Evolutionary conservation across 2,329 filamentous ascomycete species (phyloP).

Genomic region (Penicillium sp.): DNA sequence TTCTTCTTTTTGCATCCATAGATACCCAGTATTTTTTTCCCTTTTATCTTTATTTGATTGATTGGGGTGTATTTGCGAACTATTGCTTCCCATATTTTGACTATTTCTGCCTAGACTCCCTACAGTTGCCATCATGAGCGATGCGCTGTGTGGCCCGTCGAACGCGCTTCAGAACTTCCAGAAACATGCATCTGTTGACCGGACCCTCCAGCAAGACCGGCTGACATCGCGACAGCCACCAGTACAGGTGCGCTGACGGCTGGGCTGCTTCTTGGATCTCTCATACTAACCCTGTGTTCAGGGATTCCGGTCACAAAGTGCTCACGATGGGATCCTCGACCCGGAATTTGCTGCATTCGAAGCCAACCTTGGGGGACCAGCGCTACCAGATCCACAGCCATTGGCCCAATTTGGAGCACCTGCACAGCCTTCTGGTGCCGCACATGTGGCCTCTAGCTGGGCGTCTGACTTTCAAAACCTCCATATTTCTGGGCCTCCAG

Average conservation of each 20-base stretch:
- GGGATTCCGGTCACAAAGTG: constrained; percentile 61
- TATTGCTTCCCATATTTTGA: background rate
- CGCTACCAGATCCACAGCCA: constrained; percentile 40
- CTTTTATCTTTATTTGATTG: background rate
- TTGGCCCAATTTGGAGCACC: constrained; percentile 29
- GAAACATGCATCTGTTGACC: constrained; percentile 65
- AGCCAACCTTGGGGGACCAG: constrained; percentile 31
- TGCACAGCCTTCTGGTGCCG: constrained; percentile 24
- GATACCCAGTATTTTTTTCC: background rate
- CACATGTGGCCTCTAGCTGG: constrained; percentile 36
- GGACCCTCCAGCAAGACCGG: constrained; percentile 71
- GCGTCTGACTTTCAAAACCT: constrained; percentile 49
- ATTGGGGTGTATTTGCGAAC: too few relatives aligned
- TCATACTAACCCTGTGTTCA: constrained; percentile 33
- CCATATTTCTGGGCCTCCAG: constrained; percentile 39
- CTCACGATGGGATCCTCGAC: constrained; percentile 57
- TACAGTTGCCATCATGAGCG: constrained; percentile 53
- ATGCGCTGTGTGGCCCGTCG: constrained; percentile 70
- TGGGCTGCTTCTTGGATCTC: background rate
- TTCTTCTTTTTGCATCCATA: background rate
- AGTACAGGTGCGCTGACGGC: constrained; percentile 49
- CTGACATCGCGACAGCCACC: constrained; percentile 54
- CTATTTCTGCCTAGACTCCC: background rate
- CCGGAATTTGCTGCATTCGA: constrained; percentile 70
- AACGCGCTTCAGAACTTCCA: constrained; percentile 72